Conservation (phyloP, 2,329 filamentous ascomycete genomes). For the Ophiostoma montium region DNA sequence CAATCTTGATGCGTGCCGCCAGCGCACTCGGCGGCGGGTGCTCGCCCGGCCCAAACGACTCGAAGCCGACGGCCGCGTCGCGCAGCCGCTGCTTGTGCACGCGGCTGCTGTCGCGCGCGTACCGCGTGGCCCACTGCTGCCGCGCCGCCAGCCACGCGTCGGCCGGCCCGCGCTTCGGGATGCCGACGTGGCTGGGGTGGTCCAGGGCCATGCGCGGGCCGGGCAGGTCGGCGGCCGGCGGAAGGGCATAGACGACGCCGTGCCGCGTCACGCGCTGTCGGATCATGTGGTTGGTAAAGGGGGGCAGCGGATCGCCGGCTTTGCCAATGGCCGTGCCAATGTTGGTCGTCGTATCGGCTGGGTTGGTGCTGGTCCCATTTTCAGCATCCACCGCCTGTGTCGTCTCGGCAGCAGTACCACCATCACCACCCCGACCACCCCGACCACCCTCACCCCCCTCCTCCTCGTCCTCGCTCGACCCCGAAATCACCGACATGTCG, state of each 20-base stretch:
- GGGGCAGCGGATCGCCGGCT: conserved; percentile 69
- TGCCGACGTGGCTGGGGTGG: conserved; percentile 52
- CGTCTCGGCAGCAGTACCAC: too few species aligned
- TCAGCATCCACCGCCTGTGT: too few species aligned
- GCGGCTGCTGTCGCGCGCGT: conserved; percentile 50
- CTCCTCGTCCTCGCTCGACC: conserved; percentile 24
- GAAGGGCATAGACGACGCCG: conserved; percentile 57
- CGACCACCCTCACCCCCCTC: too few species aligned
- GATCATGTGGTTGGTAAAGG: conserved; percentile 79
- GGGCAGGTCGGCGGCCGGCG: conserved; percentile 47
- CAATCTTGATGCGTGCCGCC: conserved; percentile 49
- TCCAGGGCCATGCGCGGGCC: conserved; percentile 47
- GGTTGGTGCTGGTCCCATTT: conserved; percentile 7
- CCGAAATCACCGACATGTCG: conserved; percentile 58
- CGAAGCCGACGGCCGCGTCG: conserved; percentile 59
- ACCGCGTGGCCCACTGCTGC: conserved; percentile 58
- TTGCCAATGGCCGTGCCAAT: conserved; percentile 48
- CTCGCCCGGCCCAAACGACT: conserved; percentile 57
- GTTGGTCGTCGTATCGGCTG: background rate
- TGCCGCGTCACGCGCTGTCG: conserved; percentile 72
- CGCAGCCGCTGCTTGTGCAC: conserved; percentile 61
- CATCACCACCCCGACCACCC: too few species aligned
- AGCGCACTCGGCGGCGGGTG: conserved; percentile 71
- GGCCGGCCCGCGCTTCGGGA: conserved; percentile 67
- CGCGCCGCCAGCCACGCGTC: conserved; percentile 72